phyloP scores from a whole-genome alignment of 208 protist genomes.

The Acanthamoeba divionensis region DNA sequence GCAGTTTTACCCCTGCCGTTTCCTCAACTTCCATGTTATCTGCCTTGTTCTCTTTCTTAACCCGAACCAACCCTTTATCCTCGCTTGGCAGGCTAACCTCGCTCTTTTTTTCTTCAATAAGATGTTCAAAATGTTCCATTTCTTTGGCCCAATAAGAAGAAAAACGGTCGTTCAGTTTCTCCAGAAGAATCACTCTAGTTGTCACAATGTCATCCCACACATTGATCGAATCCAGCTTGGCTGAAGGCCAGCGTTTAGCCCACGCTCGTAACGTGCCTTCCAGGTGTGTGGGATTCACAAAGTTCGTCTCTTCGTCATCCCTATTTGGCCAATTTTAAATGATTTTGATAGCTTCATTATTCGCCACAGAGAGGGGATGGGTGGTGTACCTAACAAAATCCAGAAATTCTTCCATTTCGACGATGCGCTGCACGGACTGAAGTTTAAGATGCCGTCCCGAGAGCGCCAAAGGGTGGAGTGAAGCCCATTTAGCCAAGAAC shows the following conservation, averaged over 20 bases:
- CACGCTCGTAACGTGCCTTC: conserved; percentile 8
- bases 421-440: conserved; percentile 72
- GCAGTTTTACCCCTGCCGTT: not conserved
- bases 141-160: conserved; percentile 6
- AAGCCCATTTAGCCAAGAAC: conserved; percentile 72
- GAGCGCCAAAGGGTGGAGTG: conserved; percentile 65
- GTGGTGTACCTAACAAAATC: conserved; percentile 24
- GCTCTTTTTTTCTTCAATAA: conserved; percentile 9
- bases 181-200: conserved; percentile 63
- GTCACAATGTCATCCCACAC: conserved; percentile 78
- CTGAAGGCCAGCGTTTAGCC: conserved; percentile 17
- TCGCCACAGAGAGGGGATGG: not conserved
- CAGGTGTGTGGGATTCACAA: not conserved
- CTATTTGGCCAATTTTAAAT: not conserved
- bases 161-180: conserved; percentile 72
- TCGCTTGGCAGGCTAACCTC: not conserved
- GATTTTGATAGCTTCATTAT: not conserved
- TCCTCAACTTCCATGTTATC: conserved; percentile 29
- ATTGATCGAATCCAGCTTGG: conserved; percentile 64
- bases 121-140: not conserved
- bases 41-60: not conserved
- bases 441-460: conserved; percentile 61
- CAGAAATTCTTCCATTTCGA: conserved; percentile 78
- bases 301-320: conserved; percentile 39
- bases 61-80: not conserved